A percentile compares a stretch with the other conserved stretches of the same genome.
These are phyloP conservation scores for Podospora conica DNA, from an alignment of 495 filamentous ascomycete species.

Conservation along the genomic window DNA sequence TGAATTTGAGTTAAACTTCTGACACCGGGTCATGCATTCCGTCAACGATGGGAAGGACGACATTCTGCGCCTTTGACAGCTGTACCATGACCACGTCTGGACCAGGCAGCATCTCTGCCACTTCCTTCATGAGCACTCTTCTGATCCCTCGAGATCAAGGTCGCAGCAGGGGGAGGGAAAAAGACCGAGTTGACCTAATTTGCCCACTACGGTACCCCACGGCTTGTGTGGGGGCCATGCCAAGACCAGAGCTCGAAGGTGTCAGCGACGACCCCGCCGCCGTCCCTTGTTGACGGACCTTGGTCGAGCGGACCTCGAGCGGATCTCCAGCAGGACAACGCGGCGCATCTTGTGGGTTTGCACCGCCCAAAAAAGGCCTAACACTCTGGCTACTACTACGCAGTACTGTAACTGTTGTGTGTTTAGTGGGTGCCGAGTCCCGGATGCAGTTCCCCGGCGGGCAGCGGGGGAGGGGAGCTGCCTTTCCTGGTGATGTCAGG, in stretches of 20 bases:
- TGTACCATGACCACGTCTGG: background rate
- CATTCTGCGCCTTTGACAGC: background rate
- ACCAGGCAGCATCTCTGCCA: background rate
- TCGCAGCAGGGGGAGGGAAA: background rate
- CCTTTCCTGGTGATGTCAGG: background rate
- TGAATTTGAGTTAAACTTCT: conserved; percentile 14
- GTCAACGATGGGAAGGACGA: background rate
- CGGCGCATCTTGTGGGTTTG: no score
- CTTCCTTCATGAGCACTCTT: background rate
- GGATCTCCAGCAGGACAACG: background rate
- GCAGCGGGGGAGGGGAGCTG: background rate
- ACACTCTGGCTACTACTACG: no score
- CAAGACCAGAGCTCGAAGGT: no score
- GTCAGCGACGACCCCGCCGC: no score
- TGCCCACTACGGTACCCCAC: background rate
- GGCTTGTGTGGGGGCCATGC: background rate
- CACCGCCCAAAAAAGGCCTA: no score
- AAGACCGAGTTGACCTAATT: background rate
- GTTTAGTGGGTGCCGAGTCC: background rate
- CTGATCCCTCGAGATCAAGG: background rate
- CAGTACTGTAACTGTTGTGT: background rate
- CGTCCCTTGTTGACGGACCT: no score
- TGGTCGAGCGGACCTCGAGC: background rate
- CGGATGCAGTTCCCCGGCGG: background rate
- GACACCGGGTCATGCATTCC: background rate